phyloP scores from a whole-genome alignment of 495 filamentous ascomycete genomes.

The Pseudomonodictys pantanalensis region DNA sequence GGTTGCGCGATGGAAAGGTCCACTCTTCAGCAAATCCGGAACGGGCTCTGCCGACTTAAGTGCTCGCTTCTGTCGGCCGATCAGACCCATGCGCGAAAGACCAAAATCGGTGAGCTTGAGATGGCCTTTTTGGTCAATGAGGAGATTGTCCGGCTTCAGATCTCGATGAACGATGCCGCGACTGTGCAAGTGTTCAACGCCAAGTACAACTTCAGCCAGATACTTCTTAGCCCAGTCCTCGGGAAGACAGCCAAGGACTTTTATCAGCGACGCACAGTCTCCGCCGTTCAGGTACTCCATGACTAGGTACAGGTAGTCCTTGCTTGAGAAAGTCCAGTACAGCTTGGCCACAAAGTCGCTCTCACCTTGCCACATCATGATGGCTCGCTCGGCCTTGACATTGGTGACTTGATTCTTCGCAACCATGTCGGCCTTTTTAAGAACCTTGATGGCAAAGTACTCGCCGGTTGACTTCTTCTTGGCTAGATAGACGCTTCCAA shows the following conservation, averaged over 20 bases:
- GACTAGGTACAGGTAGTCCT: slow-evolving; percentile 96
- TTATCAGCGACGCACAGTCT: slow-evolving; percentile 94
- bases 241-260: slow-evolving; percentile 81
- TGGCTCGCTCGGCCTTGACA: slow-evolving; percentile 97
- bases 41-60: slow-evolving; percentile 73
- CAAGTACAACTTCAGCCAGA: slow-evolving; percentile 89
- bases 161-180: slow-evolving; percentile 95
- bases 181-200: slow-evolving; percentile 91
- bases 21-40: slow-evolving; percentile 87
- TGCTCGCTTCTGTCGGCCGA: slow-evolving; percentile 92
- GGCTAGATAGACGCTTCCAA: slow-evolving; percentile 94
- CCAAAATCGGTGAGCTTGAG: slow-evolving; percentile 97
- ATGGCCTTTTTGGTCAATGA: slow-evolving; percentile 96
- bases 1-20: slow-evolving; percentile 78
- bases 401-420: slow-evolving; percentile 99
- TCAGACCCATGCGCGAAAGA: slow-evolving; percentile 92
- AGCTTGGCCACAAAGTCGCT: slow-evolving; percentile 98
- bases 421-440: slow-evolving; percentile 99
- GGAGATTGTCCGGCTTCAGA: slow-evolving; percentile 92
- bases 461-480: slow-evolving; percentile 99
- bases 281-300: slow-evolving; percentile 99
- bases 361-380: slow-evolving; percentile 99
- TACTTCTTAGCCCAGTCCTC: slow-evolving; percentile 99
- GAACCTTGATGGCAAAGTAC: slow-evolving; percentile 96
- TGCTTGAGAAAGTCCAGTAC: slow-evolving; percentile 99